These are phyloP conservation scores for Trichoderma endophyticum DNA, from an alignment of 2,329 filamentous ascomycete genomes.

Conservation along the genomic window DNA sequence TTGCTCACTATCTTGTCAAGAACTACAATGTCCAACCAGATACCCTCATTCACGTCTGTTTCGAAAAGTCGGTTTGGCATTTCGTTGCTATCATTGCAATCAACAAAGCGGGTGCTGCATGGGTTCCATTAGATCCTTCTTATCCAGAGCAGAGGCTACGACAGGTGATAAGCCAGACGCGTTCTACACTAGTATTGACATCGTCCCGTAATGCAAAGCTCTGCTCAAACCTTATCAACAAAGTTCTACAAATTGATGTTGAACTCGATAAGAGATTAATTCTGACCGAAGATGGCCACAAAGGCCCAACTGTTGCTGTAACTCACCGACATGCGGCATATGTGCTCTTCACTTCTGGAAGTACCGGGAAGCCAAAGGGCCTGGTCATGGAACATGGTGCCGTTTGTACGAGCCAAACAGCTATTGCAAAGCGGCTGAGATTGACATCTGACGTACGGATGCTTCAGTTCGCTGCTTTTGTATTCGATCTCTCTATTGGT, in stretches of 20 bases:
- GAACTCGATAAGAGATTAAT: not conserved
- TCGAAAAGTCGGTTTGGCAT: slow-evolving; percentile 11
- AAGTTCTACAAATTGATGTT: slow-evolving; percentile 7
- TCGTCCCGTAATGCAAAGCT: slow-evolving; percentile 16
- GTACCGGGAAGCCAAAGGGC: not conserved
- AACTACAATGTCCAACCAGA: not conserved
- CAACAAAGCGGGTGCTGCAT: slow-evolving; percentile 22
- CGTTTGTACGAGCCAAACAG: not conserved
- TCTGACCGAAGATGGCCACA: not conserved
- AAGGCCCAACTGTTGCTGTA: not conserved
- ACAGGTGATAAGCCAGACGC: slow-evolving; percentile 18
- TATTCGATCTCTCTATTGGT: slow-evolving; percentile 19
- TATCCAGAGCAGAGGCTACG: slow-evolving; percentile 15
- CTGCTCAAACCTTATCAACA: slow-evolving; percentile 20
- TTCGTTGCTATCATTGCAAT: slow-evolving; percentile 9
- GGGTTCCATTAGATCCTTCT: slow-evolving; percentile 22
- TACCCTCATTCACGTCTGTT: slow-evolving; percentile 5
- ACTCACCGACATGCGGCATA: not conserved
- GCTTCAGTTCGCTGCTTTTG: slow-evolving; percentile 20
- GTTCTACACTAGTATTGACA: not conserved
- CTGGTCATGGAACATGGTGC: slow-evolving; percentile 14
- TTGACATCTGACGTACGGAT: not conserved
- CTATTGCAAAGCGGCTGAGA: not conserved
- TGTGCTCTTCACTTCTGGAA: slow-evolving; percentile 7
- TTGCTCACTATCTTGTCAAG: slow-evolving; percentile 1